A percentile compares a stretch with the other conserved stretches of the same genome.
phyloP scores from a whole-genome alignment of 345 rosid genomes.

The Eucalyptus pumila region DNA sequence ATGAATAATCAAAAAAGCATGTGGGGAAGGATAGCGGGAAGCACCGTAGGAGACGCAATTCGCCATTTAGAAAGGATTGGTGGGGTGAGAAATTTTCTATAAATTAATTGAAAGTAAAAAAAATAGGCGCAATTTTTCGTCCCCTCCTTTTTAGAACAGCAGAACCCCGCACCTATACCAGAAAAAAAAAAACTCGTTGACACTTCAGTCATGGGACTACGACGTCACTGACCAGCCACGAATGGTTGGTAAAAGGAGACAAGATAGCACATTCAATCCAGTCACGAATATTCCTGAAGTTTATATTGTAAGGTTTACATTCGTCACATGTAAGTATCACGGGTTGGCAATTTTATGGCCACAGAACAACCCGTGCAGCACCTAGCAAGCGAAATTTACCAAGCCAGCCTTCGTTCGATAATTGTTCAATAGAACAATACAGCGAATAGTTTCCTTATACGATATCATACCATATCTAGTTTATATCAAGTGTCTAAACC shows the following conservation, averaged over 20 bases:
- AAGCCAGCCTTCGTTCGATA: fast-evolving
- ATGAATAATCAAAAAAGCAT: neutral
- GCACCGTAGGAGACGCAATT: neutral
- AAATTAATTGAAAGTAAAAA: too few species aligned
- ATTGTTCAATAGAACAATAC: too few species aligned
- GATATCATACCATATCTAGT: fast-evolving
- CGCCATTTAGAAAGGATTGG: neutral
- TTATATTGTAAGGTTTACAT: neutral
- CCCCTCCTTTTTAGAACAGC: neutral
- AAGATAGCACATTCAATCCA: neutral
- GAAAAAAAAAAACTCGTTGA: too few species aligned
- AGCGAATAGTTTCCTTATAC: fast-evolving
- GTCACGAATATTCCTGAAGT: neutral
- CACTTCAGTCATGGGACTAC: neutral
- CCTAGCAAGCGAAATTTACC: too few species aligned
- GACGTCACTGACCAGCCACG: neutral
- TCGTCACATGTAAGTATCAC: neutral
- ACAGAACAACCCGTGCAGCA: fast-evolving
- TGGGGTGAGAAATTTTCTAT: neutral
- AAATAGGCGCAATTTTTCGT: neutral
- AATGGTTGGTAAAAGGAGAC: neutral
- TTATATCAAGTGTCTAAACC: fast-evolving
- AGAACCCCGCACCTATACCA: neutral
- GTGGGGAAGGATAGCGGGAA: neutral
- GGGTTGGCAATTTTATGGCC: too few species aligned